Conservation (phyloP, 2,329 filamentous ascomycete species). For the Trichoderma endophyticum region DNA sequence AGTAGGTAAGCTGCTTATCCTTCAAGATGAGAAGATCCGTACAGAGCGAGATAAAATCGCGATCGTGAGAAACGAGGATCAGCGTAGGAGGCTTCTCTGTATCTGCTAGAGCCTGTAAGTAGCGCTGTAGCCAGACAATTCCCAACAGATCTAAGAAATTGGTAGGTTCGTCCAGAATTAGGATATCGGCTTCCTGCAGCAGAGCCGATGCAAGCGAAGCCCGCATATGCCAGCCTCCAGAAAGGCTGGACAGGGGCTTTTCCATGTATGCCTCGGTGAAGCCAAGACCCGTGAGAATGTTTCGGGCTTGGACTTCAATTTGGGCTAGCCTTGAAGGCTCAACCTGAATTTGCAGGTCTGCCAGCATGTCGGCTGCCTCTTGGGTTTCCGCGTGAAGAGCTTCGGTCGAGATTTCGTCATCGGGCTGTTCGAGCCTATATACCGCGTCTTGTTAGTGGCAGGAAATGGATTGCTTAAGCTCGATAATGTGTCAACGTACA, state of each 20-base stretch:
- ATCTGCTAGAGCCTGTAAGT: constrained; percentile 59
- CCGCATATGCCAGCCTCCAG: constrained; percentile 75
- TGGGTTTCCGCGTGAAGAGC: constrained; percentile 63
- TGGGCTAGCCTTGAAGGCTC: constrained; percentile 63
- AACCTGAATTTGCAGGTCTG: constrained; percentile 64
- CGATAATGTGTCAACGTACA: constrained; percentile 39
- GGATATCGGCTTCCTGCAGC: constrained; percentile 69
- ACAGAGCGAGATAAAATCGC: constrained; percentile 73
- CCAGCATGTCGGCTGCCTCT: constrained; percentile 66
- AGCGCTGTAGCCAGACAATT: constrained; percentile 79
- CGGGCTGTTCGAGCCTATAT: constrained; percentile 47
- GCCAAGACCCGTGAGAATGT: constrained; percentile 66
- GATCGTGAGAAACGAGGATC: constrained; percentile 79
- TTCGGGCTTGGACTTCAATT: constrained; percentile 63
- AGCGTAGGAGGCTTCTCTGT: constrained; percentile 59
- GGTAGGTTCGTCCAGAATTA: constrained; percentile 83
- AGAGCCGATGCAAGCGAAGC: constrained; percentile 63
- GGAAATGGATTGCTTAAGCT: neutral
- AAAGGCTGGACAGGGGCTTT: constrained; percentile 62
- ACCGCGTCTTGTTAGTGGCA: neutral
- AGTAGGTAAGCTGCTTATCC: constrained; percentile 68
- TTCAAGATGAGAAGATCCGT: constrained; percentile 75
- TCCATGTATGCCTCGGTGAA: constrained; percentile 62
- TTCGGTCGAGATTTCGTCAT: constrained; percentile 54
- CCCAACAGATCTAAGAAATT: constrained; percentile 82